Conservation (phyloP, 208 protist genomes). For the Wallacemonas sp. region DNA sequence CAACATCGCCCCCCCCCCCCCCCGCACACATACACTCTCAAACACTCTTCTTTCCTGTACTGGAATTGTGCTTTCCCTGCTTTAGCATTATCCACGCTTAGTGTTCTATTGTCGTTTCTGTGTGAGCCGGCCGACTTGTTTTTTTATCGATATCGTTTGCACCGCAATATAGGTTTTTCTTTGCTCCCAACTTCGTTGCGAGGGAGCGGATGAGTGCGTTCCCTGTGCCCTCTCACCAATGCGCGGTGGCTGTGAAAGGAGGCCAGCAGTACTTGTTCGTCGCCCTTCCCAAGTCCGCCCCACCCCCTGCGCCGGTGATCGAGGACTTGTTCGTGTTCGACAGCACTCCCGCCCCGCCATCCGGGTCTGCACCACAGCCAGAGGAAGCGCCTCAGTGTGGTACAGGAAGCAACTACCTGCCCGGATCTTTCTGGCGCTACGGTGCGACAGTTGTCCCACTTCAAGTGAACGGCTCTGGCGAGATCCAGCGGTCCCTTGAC, state of each 20-base stretch:
- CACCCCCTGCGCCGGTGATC: conserved; percentile 31
- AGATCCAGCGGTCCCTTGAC: conserved; percentile 45
- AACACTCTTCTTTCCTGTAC: too few species aligned
- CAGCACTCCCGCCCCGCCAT: neutral
- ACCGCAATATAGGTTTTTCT: too few species aligned
- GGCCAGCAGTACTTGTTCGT: conserved; percentile 61
- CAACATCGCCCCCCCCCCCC: too few species aligned
- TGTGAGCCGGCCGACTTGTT: too few species aligned
- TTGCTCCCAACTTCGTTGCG: too few species aligned
- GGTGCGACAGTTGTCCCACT: conserved; percentile 46
- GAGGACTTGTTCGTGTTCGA: conserved; percentile 81
- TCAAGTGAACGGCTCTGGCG: conserved; percentile 48
- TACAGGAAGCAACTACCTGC: conserved; percentile 29
- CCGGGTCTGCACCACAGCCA: conserved; percentile 1
- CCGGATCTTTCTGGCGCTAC: conserved; percentile 23
- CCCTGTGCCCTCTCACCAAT: conserved; percentile 42
- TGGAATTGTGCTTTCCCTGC: too few species aligned
- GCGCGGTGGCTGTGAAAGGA: conserved; percentile 49
- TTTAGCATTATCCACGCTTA: too few species aligned
- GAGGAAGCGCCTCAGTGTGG: conserved; percentile 1
- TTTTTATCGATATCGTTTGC: too few species aligned
- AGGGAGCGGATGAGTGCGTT: conserved; percentile 1
- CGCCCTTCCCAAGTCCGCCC: conserved; percentile 43
- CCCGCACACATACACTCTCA: too few species aligned
- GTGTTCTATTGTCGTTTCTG: too few species aligned